Evolutionary conservation across 2,329 filamentous ascomycete genomes (phyloP).

Genomic region (Colletotrichum sp.): DNA sequence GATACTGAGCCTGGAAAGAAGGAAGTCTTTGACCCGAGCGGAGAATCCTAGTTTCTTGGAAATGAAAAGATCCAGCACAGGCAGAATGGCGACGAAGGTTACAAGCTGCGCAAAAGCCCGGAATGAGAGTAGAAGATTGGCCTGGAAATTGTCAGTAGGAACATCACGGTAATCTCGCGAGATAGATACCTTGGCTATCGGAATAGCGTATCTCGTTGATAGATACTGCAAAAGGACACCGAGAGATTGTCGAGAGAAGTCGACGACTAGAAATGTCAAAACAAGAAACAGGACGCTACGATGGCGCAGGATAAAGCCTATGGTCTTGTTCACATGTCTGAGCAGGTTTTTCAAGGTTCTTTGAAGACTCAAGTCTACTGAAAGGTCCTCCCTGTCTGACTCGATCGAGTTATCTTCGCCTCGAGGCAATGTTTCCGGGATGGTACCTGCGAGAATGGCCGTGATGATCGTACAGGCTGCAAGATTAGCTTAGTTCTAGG

Average conservation of each 20-base stretch:
- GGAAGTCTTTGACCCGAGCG: not conserved
- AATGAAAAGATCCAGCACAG: not conserved
- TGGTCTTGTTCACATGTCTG: not conserved
- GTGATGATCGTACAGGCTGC: not conserved
- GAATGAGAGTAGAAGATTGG: not conserved
- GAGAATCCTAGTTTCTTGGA: not conserved
- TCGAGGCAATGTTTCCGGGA: not conserved
- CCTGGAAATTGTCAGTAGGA: not conserved
- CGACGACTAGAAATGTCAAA: not conserved
- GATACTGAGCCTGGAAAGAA: not conserved
- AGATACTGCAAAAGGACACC: not conserved
- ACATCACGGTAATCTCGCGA: not conserved
- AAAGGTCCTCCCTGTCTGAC: not conserved
- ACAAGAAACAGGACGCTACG: not conserved
- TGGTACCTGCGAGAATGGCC: not conserved
- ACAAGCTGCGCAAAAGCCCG: not conserved
- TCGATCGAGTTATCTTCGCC: not conserved
- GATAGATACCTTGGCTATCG: not conserved
- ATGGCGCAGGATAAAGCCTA: not conserved
- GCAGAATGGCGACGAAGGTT: not conserved
- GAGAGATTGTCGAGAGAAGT: not conserved
- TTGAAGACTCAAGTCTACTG: not conserved
- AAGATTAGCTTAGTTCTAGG: accelerated
- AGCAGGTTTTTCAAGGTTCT: not conserved
- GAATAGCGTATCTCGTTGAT: not conserved